phyloP scores from a whole-genome alignment of 2,329 filamentous ascomycete genomes.

The Pestalotiopsis sp. region DNA sequence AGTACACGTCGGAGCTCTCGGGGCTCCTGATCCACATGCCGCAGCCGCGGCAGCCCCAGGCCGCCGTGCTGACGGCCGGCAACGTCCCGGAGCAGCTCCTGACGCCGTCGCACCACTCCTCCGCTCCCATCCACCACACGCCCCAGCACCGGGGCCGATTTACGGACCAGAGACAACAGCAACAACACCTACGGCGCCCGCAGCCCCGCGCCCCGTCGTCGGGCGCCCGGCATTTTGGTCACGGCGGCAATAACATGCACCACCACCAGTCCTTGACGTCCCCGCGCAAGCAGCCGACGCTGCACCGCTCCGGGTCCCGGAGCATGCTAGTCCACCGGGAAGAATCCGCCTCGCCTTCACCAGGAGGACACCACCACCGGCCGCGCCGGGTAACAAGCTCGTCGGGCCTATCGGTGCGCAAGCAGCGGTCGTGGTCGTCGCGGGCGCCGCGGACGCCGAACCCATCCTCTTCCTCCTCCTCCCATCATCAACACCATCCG shows the following conservation, averaged over 20 bases:
- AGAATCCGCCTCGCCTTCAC: conserved; percentile 40
- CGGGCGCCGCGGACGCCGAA: conserved; percentile 18
- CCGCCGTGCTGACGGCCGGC: conserved; percentile 36
- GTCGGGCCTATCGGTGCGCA: conserved; percentile 33
- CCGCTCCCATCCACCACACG: too few relatives aligned
- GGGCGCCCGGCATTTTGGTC: conserved; percentile 48
- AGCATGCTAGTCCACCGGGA: conserved; percentile 25
- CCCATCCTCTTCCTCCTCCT: not conserved
- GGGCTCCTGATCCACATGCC: conserved; percentile 60
- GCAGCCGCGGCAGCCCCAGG: conserved; percentile 41
- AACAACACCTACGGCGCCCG: conserved; percentile 43
- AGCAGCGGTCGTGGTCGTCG: conserved; percentile 38
- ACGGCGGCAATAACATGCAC: conserved; percentile 13
- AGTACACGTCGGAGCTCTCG: conserved; percentile 37
- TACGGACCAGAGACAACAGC: conserved; percentile 41
- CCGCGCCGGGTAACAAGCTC: conserved; percentile 20
- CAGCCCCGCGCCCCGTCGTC: conserved; percentile 58
- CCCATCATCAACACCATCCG: too few relatives aligned
- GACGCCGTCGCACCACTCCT: not conserved
- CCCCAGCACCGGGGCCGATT: conserved; percentile 16
- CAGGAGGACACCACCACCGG: conserved; percentile 25
- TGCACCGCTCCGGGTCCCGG: conserved; percentile 32
- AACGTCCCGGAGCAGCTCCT: conserved; percentile 26
- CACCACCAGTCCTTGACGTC: conserved; percentile 28
- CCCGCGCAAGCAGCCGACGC: conserved; percentile 43